These are phyloP conservation scores for Colletotrichum zoysiae DNA, from an alignment of 2,329 filamentous ascomycete species.

Conservation along the genomic window DNA sequence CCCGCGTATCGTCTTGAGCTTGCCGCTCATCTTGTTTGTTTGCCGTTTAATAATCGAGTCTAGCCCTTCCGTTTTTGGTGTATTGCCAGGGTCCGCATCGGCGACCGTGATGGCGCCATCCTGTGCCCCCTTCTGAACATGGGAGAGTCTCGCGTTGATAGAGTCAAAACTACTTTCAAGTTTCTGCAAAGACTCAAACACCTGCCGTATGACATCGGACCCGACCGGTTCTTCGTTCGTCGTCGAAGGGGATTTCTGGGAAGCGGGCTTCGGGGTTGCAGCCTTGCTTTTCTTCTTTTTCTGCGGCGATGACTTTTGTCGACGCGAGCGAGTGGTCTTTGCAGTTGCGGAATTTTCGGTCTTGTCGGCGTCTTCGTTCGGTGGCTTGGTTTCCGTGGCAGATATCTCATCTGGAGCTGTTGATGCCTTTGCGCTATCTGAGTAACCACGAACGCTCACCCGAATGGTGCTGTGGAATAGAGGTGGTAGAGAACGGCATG, in stretches of 20 bases:
- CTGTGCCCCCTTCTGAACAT: background rate
- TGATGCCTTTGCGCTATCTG: slow-evolving; percentile 5
- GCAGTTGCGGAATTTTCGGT: background rate
- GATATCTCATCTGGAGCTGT: slow-evolving; percentile 1
- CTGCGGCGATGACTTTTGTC: background rate
- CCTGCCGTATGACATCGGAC: slow-evolving; percentile 29
- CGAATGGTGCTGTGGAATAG: slow-evolving; percentile 8
- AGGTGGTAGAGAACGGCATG: slow-evolving; percentile 21
- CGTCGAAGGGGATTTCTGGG: slow-evolving; percentile 36
- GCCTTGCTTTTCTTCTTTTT: background rate
- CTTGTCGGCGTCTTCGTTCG: background rate
- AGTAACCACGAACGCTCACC: slow-evolving; percentile 19
- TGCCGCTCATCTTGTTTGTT: slow-evolving; percentile 11
- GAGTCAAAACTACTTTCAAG: slow-evolving; percentile 31
- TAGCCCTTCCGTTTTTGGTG: background rate
- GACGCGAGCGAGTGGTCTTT: background rate
- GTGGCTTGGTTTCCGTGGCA: no score
- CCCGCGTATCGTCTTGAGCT: slow-evolving; percentile 50
- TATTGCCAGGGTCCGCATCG: background rate
- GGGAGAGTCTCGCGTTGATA: slow-evolving; percentile 26
- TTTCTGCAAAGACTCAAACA: slow-evolving; percentile 25
- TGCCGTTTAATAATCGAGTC: slow-evolving; percentile 44
- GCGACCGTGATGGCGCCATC: background rate
- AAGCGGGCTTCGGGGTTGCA: background rate
- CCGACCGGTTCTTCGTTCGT: background rate